These are phyloP conservation scores for Chaetomium sp. DNA, from an alignment of 2,329 filamentous ascomycete genomes.

Conservation along the genomic window DNA sequence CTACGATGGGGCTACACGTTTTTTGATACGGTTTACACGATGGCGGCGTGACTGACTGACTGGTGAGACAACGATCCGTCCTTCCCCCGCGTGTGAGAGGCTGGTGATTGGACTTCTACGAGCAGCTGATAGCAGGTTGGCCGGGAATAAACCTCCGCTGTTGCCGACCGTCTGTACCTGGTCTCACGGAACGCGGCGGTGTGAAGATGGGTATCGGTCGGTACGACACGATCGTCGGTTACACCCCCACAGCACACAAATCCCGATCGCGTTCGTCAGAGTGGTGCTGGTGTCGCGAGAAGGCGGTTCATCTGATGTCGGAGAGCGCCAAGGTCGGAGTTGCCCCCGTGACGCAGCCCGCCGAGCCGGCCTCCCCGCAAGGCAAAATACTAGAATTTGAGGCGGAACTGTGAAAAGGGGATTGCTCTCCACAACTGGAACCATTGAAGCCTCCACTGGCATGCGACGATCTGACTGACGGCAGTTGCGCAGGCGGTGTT, in stretches of 20 bases:
- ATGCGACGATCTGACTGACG: conserved; percentile 2
- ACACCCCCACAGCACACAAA: background rate
- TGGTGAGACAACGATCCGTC: background rate
- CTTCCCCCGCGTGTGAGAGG: background rate
- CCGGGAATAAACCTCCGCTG: background rate
- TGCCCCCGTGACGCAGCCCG: background rate
- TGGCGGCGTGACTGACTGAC: background rate
- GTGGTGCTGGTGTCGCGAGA: background rate
- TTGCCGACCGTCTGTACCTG: background rate
- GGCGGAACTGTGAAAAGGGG: background rate
- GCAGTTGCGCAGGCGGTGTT: background rate
- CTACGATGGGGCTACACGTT: background rate
- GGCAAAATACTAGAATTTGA: background rate
- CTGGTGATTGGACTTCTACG: background rate
- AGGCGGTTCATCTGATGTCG: conserved; percentile 4
- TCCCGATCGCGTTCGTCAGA: background rate
- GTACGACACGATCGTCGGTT: background rate
- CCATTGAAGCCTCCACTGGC: background rate
- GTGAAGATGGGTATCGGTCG: background rate
- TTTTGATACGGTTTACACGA: background rate
- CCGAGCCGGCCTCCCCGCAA: background rate
- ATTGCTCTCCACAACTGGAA: background rate
- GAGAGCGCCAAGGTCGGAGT: conserved; percentile 5
- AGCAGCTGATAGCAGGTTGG: background rate
- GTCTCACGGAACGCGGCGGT: background rate